Base-by-base conservation (phyloP, 371 early-diverging fungal species). In the Apophysomyces ossiformis region DNA sequence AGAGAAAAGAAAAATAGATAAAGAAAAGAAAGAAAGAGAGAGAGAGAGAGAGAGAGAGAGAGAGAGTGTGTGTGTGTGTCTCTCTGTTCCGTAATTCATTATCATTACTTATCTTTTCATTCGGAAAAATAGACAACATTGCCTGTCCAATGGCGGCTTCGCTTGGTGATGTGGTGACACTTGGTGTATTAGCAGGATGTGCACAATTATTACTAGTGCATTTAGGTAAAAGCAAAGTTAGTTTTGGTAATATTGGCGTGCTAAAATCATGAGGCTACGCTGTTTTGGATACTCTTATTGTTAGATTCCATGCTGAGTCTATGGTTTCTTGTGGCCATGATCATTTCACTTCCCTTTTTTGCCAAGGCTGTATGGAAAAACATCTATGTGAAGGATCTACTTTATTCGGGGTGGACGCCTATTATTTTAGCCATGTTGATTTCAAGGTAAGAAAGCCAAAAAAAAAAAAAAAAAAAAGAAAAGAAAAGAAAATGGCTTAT, bases 341-440 rank as follows among this genome's bases (percentile, higher is more conserved):
- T 86, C 11, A 50, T 71, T 1, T 74, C 88, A 7, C 81, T 90
- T 6, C 87, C 89, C 26, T 69, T 86, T 12, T 87, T 89, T 81
- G 72, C 82, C 0, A 67, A 73, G 15, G 58, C 84, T 26, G 89
- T 87, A 2, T 82, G 85, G 69, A 60, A 64, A 12, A 92, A 93
- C 71, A 72, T 77, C 46, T 81, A 79, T 44, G 93, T 93, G 18
- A 77, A 78, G 15, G 84, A 85, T 39, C 77, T 92, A 16, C 69
- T 94, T 4, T 82, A 79, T 58, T 83, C 85, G n/a, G 96, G 95
- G 7, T 95, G 94, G 93, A 78, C 87, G 1, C 92, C 95, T 1
- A 82, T 95, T 37, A 73, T 94, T 8, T 71, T 86, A 13, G 93
- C 96, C 12, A 91, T 94, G 85, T 70, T 87, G 4, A 93, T 94